A percentile compares a stretch with the other conserved stretches of the same genome.
Evolutionary conservation across 1,284 basidiomycete genomes (phyloP).

Genomic region (Cryptococcus neoformans): DNA sequence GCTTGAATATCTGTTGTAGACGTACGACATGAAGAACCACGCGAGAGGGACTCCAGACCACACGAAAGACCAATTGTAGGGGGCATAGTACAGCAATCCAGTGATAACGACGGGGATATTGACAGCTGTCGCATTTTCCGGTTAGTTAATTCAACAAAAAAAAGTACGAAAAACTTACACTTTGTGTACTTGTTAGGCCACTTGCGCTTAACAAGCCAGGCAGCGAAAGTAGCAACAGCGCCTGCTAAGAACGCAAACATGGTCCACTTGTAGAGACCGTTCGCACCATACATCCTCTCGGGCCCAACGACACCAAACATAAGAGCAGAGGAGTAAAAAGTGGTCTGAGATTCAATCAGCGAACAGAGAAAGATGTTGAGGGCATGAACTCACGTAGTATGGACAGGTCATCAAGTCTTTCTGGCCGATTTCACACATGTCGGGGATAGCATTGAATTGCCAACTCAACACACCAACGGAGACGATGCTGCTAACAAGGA

Average conservation of each 20-base stretch:
- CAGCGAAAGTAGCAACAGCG: constrained; percentile 4
- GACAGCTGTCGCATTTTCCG: too few species aligned
- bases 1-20: constrained; percentile 10
- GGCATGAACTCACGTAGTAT: constrained; percentile 13
- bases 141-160: constrained; percentile 3
- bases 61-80: constrained; percentile 19
- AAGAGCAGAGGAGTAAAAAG: constrained; percentile 17
- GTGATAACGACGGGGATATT: constrained; percentile 9
- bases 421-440: constrained; percentile 13
- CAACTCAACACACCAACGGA: constrained; percentile 13
- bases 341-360: constrained; percentile 7
- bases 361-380: too few species aligned
- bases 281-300: constrained; percentile 15
- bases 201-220: constrained; percentile 12
- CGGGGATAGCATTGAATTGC: constrained; percentile 14
- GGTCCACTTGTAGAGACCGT: constrained; percentile 17
- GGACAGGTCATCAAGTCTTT: constrained; percentile 20
- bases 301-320: constrained; percentile 20
- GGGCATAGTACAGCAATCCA: constrained; percentile 14
- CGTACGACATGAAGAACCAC: constrained; percentile 20
- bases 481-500: constrained; percentile 13
- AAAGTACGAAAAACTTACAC: constrained; percentile 17
- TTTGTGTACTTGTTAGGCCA: constrained; percentile 16
- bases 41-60: constrained; percentile 17
- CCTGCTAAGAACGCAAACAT: constrained; percentile 18